Evolutionary conservation across 2,329 filamentous ascomycete genomes (phyloP).

Genomic region (Fusarium veterinarium): DNA sequence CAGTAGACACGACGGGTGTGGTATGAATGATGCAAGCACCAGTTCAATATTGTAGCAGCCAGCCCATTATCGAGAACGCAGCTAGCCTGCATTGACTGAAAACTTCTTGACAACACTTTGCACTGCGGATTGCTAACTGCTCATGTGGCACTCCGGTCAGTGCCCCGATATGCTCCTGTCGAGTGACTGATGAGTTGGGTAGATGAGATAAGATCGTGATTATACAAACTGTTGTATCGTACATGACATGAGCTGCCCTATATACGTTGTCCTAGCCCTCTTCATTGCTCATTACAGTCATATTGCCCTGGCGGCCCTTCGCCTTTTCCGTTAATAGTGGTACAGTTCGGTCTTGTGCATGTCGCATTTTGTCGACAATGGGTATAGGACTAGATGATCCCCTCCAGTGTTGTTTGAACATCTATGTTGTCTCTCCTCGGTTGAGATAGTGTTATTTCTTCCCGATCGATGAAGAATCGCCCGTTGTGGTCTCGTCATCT

Average conservation of each 20-base stretch:
- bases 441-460: slow-evolving; percentile 37
- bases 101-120: background rate
- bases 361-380: background rate
- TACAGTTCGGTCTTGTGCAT: slow-evolving; percentile 32
- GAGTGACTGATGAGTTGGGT: background rate
- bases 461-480: slow-evolving; percentile 14
- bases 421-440: slow-evolving; percentile 39
- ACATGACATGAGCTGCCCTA: slow-evolving; percentile 12
- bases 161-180: background rate
- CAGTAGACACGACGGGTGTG: background rate
- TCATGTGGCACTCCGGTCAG: background rate
- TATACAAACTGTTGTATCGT: slow-evolving; percentile 24
- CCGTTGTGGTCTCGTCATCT: slow-evolving; percentile 38
- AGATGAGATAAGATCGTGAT: background rate
- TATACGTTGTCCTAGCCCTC: slow-evolving; percentile 3
- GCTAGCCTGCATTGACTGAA: background rate
- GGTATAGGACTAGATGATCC: background rate
- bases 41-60: background rate
- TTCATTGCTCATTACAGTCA: slow-evolving; percentile 2
- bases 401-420: background rate
- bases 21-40: background rate
- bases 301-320: background rate
- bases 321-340: slow-evolving; percentile 18
- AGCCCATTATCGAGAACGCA: background rate
- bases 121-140: background rate